Base-by-base conservation (phyloP, 805 yeast genomes). In the Monosporozyma yasuniensis region DNA sequence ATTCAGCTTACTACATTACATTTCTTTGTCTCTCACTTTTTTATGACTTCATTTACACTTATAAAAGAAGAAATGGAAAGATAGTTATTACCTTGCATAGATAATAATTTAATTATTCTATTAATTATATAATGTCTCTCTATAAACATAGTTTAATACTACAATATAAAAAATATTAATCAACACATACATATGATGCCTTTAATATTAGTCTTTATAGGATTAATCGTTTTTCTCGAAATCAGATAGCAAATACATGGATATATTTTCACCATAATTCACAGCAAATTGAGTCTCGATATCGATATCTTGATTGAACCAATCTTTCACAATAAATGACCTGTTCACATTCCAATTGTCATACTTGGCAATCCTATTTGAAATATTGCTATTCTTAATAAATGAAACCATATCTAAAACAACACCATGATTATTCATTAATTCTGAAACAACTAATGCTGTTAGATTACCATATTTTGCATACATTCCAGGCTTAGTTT, bases 391-490 rank as follows among this genome's bases (percentile, higher is more conserved):
- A 4, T 34, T 28, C 47, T 77, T 78, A 42, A 86, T 79, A 67
- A 91, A 93, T 0, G 88, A 84, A 35, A 93, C 84, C 42, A 91
- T 77, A 64, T 95, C 97, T 19, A 89, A 71, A 9, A 87, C 76
- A 50, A 93, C 70, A 55, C 88, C 93, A 64, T 90, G 96, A 53
- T 78, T 83, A 53, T 85, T 80, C 58, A 95, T 69, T 0, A 91
- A 79, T 16, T 81, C 81, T 55, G 87, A 84, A 42, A 87, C 89
- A 43, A 93, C 76, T 21, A 90, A 77, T 0, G 98, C 95, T 0
- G 88, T 89, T 50, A 93, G 64, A 0, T 93, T 80, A 1, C 96
- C 83, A 44, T 53, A 58, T 27, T 59, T 56, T 49, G 81, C 69
- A 53, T 75, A 72, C 38, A 72, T 68, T 9, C 70, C 66, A 39